Conservation (phyloP, 73 alveolate species). For the Paramecium biaurelia region DNA sequence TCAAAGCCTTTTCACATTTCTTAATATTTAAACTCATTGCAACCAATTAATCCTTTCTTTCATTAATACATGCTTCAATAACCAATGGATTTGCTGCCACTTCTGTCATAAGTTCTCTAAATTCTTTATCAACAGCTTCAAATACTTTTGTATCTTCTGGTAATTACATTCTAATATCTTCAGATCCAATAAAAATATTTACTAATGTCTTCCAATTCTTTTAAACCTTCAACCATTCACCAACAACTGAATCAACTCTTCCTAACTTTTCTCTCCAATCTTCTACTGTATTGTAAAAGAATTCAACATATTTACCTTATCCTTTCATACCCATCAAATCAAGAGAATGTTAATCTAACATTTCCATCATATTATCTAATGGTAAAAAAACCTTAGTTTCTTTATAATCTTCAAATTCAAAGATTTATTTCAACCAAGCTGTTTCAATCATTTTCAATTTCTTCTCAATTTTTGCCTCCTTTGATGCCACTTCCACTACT, state of each 20-base stretch:
- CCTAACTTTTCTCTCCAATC: conserved; percentile 97
- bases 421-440: conserved; percentile 82
- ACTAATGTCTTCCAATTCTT: conserved; percentile 99
- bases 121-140: conserved; percentile 97
- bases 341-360: conserved; percentile 88
- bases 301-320: conserved; percentile 88
- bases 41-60: conserved; percentile 64
- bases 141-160: conserved; percentile 99
- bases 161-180: conserved; percentile 98
- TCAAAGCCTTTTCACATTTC: conserved; percentile 98
- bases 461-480: conserved; percentile 96
- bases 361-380: conserved; percentile 88
- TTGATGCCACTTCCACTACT: conserved; percentile 97
- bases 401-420: conserved; percentile 81
- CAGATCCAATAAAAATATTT: conserved; percentile 98
- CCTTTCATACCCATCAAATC: conserved; percentile 96
- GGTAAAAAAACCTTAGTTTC: conserved; percentile 78
- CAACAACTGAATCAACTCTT: conserved; percentile 96
- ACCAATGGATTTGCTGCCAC: conserved; percentile 89
- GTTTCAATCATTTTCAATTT: conserved; percentile 85
- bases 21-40: conserved; percentile 92
- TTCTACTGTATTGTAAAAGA: conserved; percentile 83
- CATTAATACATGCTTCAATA: conserved; percentile 82
- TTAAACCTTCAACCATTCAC: conserved; percentile 99
- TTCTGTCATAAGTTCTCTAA: conserved; percentile 96